These are phyloP conservation scores for Fonsecaea pedrosoi DNA, from an alignment of 2,329 filamentous ascomycete species.

Conservation along the genomic window DNA sequence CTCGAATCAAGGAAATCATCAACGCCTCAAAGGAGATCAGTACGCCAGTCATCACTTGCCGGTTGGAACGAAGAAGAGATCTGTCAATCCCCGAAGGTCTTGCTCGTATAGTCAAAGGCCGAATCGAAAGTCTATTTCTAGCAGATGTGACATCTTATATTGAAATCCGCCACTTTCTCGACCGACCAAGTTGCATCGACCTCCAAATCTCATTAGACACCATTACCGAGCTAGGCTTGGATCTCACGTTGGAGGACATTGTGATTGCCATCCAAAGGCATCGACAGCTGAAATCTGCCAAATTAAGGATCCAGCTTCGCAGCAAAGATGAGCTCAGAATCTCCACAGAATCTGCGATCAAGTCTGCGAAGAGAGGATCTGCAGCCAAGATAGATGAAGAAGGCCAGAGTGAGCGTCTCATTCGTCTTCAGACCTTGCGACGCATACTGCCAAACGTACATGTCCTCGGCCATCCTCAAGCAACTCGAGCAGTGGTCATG, in stretches of 20 bases:
- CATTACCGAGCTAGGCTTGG: conserved; percentile 80
- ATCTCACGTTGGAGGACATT: conserved; percentile 76
- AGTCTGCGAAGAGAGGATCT: conserved; percentile 51
- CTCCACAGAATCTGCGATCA: conserved; percentile 63
- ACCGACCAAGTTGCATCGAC: conserved; percentile 69
- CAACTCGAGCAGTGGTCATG: conserved; percentile 61
- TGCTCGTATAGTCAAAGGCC: conserved; percentile 87
- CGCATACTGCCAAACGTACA: conserved; percentile 81
- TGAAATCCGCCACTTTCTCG: conserved; percentile 76
- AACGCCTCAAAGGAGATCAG: conserved; percentile 94
- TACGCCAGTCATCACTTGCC: conserved; percentile 89
- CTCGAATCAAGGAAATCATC: conserved; percentile 99
- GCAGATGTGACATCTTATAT: conserved; percentile 80
- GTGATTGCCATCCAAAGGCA: conserved; percentile 76
- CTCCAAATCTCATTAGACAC: conserved; percentile 81
- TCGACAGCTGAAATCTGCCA: conserved; percentile 74
- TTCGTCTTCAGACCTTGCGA: conserved; percentile 84
- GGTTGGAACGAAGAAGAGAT: conserved; percentile 57
- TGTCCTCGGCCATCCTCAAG: conserved; percentile 87
- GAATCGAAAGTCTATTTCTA: conserved; percentile 93
- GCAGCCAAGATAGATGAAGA: conserved; percentile 55
- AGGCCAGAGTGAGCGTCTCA: conserved; percentile 69
- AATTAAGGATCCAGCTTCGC: conserved; percentile 65
- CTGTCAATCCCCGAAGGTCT: conserved; percentile 39
- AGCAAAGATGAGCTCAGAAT: conserved; percentile 71